These are phyloP conservation scores for Aspergillus sp. DNA, from an alignment of 2,329 filamentous ascomycete species.

Conservation along the genomic window DNA sequence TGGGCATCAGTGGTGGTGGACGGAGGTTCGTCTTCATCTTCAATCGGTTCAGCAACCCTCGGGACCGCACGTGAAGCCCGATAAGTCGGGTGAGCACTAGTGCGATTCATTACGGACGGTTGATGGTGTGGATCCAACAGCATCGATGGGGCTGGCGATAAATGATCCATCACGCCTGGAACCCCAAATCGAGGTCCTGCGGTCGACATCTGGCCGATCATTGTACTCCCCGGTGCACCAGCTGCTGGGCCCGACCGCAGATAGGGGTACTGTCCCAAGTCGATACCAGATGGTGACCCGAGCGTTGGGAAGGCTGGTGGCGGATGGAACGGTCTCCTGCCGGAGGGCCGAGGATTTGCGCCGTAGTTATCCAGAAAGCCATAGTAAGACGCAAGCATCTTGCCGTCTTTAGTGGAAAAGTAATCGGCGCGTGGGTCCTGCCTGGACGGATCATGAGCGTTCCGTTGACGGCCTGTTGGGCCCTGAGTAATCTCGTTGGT, in stretches of 20 bases:
- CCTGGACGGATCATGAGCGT: conserved; percentile 20
- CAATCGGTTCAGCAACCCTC: conserved; percentile 21
- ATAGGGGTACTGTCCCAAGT: conserved; percentile 16
- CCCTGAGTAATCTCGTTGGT: conserved; percentile 49
- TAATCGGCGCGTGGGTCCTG: conserved; percentile 81
- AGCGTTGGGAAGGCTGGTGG: conserved; percentile 69
- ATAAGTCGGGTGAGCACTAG: conserved; percentile 22
- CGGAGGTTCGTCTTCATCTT: conserved; percentile 24
- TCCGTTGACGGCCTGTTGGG: conserved; percentile 18
- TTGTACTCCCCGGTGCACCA: too few relatives aligned
- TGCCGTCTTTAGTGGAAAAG: conserved; percentile 89
- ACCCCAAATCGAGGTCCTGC: conserved; percentile 16
- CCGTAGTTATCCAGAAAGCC: conserved; percentile 92
- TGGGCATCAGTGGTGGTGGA: conserved; percentile 11
- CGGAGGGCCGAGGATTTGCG: conserved; percentile 54
- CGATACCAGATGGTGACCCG: conserved; percentile 52
- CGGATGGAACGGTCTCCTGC: conserved; percentile 58
- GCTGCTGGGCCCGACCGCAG: not conserved
- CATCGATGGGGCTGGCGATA: conserved; percentile 37
- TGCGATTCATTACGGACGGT: conserved; percentile 26
- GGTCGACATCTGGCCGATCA: not conserved
- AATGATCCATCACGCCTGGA: conserved; percentile 15
- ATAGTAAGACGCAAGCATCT: conserved; percentile 96
- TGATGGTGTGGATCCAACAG: conserved; percentile 44
- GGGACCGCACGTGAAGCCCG: conserved; percentile 22